Conservation (phyloP, 129 eudicot species). For the Deinandra increscens region DNA sequence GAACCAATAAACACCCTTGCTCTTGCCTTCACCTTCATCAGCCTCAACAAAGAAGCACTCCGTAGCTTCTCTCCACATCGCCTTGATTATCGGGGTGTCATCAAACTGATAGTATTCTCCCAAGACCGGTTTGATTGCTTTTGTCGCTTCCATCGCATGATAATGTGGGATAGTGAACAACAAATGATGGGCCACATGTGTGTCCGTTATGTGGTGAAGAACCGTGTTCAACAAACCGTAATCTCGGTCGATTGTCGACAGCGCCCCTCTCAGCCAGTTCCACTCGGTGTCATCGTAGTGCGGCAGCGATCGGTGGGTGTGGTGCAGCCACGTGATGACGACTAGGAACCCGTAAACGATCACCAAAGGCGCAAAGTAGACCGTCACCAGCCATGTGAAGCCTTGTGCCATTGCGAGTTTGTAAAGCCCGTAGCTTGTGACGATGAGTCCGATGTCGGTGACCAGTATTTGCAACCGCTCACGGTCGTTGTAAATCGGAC, state of each 20-base stretch:
- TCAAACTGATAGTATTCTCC: constrained; percentile 6
- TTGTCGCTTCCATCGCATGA: constrained; percentile 1
- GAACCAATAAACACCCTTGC: neutral
- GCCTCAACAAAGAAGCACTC: constrained; percentile 16
- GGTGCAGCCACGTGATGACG: neutral
- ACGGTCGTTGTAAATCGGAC: neutral
- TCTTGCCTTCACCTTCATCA: neutral
- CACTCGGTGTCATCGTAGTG: neutral
- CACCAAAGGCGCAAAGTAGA: constrained; percentile 4
- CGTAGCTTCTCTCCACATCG: constrained; percentile 2
- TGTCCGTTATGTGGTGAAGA: neutral
- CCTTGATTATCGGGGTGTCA: neutral
- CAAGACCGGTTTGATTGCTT: neutral
- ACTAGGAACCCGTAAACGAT: neutral
- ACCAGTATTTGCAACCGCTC: neutral
- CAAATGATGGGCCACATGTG: neutral
- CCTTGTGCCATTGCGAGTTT: neutral
- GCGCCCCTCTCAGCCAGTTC: neutral
- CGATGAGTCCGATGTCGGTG: neutral
- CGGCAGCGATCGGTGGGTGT: neutral
- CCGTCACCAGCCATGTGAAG: neutral
- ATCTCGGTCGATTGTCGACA: neutral
- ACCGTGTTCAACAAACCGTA: neutral
- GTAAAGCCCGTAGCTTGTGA: neutral
- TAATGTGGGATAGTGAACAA: neutral